Conservation (phyloP, 306 rosid genomes). For the Trifolium dubium region DNA sequence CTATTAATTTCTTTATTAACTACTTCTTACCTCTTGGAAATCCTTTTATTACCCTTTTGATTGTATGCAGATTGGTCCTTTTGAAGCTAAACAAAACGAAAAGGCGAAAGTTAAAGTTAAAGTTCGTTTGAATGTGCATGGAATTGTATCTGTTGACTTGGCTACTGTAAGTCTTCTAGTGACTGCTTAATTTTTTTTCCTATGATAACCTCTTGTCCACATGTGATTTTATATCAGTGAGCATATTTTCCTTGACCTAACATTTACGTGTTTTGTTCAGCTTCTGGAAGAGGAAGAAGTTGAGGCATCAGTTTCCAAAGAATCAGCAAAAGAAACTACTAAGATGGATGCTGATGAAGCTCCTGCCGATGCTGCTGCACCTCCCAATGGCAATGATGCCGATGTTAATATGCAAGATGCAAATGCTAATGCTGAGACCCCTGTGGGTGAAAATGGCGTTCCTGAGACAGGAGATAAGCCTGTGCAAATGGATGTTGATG, state of each 20-base stretch:
- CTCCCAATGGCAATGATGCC: conserved; percentile 48
- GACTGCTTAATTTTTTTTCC: not conserved
- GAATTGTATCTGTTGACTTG: conserved; percentile 73
- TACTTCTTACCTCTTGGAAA: not conserved
- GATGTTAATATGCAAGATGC: conserved; percentile 83
- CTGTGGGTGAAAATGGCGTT: conserved; percentile 63
- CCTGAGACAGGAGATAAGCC: conserved; percentile 74
- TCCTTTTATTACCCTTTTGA: conserved; percentile 4
- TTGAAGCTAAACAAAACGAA: conserved; percentile 64
- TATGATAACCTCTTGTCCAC: conserved; percentile 1
- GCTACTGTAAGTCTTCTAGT: conserved; percentile 67
- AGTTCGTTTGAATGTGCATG: conserved; percentile 84
- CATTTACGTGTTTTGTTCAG: conserved; percentile 39
- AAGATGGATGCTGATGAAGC: conserved; percentile 76
- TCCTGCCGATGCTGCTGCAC: conserved; percentile 55
- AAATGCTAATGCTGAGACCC: conserved; percentile 54
- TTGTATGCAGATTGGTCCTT: conserved; percentile 86
- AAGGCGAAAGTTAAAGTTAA: conserved; percentile 78
- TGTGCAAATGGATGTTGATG: conserved; percentile 78
- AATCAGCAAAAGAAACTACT: conserved; percentile 52
- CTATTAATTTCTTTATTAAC: not conserved
- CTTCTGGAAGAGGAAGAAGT: conserved; percentile 88
- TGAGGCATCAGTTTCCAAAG: conserved; percentile 75
- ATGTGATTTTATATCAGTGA: not conserved
- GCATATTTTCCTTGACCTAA: conserved; percentile 1